Conservation (phyloP, 768 basidiomycete species). For the Kwoniella pini region DNA sequence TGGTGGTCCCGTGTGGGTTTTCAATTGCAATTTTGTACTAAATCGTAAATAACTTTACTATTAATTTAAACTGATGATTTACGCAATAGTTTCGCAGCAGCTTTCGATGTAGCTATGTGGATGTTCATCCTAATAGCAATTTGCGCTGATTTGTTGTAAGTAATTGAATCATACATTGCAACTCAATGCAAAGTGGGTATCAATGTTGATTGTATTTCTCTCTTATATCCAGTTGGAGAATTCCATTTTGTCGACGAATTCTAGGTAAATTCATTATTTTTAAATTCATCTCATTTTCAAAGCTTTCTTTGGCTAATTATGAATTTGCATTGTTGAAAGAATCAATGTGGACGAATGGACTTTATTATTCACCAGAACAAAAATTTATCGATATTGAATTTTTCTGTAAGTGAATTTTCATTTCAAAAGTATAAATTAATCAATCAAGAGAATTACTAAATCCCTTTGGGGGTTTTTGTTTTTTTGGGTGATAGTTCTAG, state of each 20-base stretch:
- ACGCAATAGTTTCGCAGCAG: constrained; percentile 31
- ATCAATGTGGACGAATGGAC: constrained; percentile 26
- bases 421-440: no score
- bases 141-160: constrained; percentile 41
- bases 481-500: no score
- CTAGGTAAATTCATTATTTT: constrained; percentile 21
- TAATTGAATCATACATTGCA: background rate
- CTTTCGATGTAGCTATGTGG: constrained; percentile 37
- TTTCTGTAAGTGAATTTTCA: constrained; percentile 47
- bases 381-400: constrained; percentile 29
- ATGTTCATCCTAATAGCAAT: constrained; percentile 32
- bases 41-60: no score
- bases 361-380: constrained; percentile 20
- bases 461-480: no score
- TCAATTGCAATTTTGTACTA: background rate
- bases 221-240: constrained; percentile 11
- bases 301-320: no score
- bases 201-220: background rate
- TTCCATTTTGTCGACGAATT: constrained; percentile 10
- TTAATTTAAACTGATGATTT: background rate
- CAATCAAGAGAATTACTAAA: no score
- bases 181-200: background rate
- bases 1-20: constrained; percentile 43
- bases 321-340: constrained; percentile 9
- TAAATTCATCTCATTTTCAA: no score